A percentile compares a stretch with the other conserved stretches of the same genome.
Evolutionary conservation across 2,329 filamentous ascomycete species (phyloP).

Genomic region (Ceratocystiopsis sp.): DNA sequence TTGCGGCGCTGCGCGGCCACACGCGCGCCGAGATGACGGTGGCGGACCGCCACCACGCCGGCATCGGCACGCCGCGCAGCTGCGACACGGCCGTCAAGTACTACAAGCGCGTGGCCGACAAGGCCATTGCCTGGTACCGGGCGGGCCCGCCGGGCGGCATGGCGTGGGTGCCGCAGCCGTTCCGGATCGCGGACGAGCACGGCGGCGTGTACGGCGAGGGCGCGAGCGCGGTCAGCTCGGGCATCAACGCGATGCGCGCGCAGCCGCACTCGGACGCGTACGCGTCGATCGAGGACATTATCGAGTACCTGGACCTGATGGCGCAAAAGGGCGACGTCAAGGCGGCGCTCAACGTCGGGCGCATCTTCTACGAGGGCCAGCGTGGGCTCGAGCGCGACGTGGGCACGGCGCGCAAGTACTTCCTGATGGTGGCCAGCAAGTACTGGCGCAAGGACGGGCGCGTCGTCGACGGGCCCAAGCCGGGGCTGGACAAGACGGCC

Average conservation of each 20-base stretch:
- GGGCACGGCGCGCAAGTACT: slow-evolving; percentile 60
- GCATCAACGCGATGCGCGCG: slow-evolving; percentile 59
- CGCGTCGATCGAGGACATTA: slow-evolving; percentile 77
- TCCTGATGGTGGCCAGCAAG: slow-evolving; percentile 58
- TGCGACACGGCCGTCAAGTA: slow-evolving; percentile 75
- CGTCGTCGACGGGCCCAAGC: slow-evolving; percentile 49
- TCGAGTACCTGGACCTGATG: slow-evolving; percentile 85
- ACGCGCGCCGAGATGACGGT: slow-evolving; percentile 85
- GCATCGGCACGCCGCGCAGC: slow-evolving; percentile 69
- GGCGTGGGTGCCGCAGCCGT: slow-evolving; percentile 58
- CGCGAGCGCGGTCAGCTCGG: slow-evolving; percentile 77
- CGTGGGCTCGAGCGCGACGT: slow-evolving; percentile 58
- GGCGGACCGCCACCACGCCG: slow-evolving; percentile 68
- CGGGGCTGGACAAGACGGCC: slow-evolving; percentile 59
- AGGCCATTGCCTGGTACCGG: slow-evolving; percentile 73
- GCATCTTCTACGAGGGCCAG: slow-evolving; percentile 77
- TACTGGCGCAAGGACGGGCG: slow-evolving; percentile 75
- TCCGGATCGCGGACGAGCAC: slow-evolving; percentile 73
- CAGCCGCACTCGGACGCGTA: slow-evolving; percentile 63
- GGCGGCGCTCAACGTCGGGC: slow-evolving; percentile 70
- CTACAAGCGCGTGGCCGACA: slow-evolving; percentile 88
- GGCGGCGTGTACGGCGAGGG: slow-evolving; percentile 93
- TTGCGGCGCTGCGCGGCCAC: slow-evolving; percentile 72
- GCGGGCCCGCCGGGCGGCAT: slow-evolving; percentile 83
- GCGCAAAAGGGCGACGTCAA: slow-evolving; percentile 79